phyloP scores from a whole-genome alignment of 768 basidiomycete genomes.

The Leccinum boreale region DNA sequence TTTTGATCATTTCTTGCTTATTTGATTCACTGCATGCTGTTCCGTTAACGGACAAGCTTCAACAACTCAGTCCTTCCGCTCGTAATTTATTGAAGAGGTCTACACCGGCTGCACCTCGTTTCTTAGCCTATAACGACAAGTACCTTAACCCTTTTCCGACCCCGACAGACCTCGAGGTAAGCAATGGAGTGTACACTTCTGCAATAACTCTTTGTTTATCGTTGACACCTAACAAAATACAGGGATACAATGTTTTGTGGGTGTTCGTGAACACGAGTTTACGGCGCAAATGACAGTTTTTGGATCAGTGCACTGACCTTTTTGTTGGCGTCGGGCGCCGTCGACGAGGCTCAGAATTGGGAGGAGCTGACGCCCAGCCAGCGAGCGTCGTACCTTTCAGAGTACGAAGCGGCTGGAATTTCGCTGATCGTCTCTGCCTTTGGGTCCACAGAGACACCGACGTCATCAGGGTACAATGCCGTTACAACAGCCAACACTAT shows the following conservation, averaged over 20 bases:
- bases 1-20: slow-evolving; percentile 3
- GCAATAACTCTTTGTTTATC: not conserved
- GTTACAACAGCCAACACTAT: slow-evolving; percentile 40
- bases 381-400: slow-evolving; percentile 40
- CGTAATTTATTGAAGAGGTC: slow-evolving; percentile 20
- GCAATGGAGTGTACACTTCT: not conserved
- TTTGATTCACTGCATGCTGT: slow-evolving; percentile 8
- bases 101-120: slow-evolving; percentile 47
- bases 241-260: slow-evolving; percentile 36
- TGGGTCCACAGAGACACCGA: slow-evolving; percentile 43
- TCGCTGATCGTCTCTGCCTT: slow-evolving; percentile 56
- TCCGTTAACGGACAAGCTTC: slow-evolving; percentile 24
- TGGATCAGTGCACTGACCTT: slow-evolving; percentile 38
- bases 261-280: not conserved
- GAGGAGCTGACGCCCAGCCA: slow-evolving; percentile 33
- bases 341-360: slow-evolving; percentile 48
- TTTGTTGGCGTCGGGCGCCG: slow-evolving; percentile 37
- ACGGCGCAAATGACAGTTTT: not conserved
- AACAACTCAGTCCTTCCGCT: slow-evolving; percentile 18
- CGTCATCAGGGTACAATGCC: slow-evolving; percentile 39
- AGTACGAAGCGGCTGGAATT: slow-evolving; percentile 53
- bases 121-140: slow-evolving; percentile 38
- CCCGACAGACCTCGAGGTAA: slow-evolving; percentile 42
- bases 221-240: not conserved
- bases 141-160: slow-evolving; percentile 45